Evolutionary conservation across 176 grass and related monocot species (phyloP), one percentile per base, ranked within the genome.

Genomic region (Oryza australiensis): DNA sequence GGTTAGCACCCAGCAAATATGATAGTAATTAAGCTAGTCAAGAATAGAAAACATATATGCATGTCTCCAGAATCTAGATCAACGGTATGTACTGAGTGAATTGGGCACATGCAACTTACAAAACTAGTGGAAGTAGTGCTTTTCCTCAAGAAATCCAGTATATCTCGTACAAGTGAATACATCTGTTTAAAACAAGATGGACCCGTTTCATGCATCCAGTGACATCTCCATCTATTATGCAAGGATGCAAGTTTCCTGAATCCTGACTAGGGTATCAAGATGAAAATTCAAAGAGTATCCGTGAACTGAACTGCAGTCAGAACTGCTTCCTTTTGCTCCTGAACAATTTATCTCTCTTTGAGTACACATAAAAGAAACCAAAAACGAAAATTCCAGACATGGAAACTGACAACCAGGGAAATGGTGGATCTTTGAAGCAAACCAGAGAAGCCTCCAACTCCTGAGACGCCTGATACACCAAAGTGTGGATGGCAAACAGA

Each of bases 351-450:
- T 93, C 88, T 75, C 75, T 97, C 87, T 89, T 97, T 6, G 88
- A 82, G 59, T 91, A 93, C 59, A 90, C 57, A 64, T 85, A 95
- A 51, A 93, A 92, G 78, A 98, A 95, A 89, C 89, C 90, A 68
- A 98, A 85, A 75, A 98, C 82, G 83, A 95, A 88, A 49, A 89
- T 43, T 28, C 68, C 92, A 86, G 93, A 90, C 32, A 93, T 60
- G 75, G 96, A 95, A 79, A 95, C 76, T 62, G 89, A 89, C 26
- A 83, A 69, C 93, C 93, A 98, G 26, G 96, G 96, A 73, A 98
- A 95, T 74, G 96, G 96, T 72, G 93, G 93, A 66, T 99, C 96
- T 80, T 89, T 90, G 81, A 92, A 99, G 85, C 96, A 99, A 76
- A 91, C 80, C 48, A 99, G 57, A 67, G 89, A 91, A 30, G 96